A percentile compares a stretch with the other conserved stretches of the same genome.
Conservation (phyloP, 148 eudicot genomes). For the Silene conica region DNA sequence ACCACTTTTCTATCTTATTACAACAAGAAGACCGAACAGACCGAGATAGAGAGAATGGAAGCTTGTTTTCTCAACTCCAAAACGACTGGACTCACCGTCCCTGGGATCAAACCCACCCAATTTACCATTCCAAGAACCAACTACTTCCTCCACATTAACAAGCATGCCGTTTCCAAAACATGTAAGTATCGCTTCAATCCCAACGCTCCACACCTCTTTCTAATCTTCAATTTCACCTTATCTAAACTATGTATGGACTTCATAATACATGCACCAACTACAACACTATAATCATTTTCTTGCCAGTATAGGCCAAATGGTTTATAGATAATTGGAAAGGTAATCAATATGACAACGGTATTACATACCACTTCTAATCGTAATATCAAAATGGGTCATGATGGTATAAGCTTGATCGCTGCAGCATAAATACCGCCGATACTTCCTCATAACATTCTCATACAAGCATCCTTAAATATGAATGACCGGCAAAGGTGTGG, state of each 20-base stretch:
- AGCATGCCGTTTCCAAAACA: slow-evolving; percentile 29
- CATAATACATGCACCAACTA: neutral
- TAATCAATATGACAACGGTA: neutral
- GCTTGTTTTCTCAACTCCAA: slow-evolving; percentile 70
- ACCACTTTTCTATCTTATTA: neutral
- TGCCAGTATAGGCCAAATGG: neutral
- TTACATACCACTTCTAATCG: too few relatives aligned
- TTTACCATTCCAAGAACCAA: slow-evolving; percentile 20
- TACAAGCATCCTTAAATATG: too few relatives aligned
- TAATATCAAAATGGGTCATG: too few relatives aligned
- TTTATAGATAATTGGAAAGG: neutral
- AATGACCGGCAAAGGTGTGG: neutral
- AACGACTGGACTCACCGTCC: slow-evolving; percentile 30
- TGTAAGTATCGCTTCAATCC: slow-evolving; percentile 37
- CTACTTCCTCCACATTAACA: slow-evolving; percentile 24
- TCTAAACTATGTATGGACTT: too few relatives aligned
- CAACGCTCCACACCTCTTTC: neutral
- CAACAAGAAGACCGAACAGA: neutral
- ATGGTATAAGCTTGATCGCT: too few relatives aligned
- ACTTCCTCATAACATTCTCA: too few relatives aligned
- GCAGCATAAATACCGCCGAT: too few relatives aligned
- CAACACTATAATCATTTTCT: neutral
- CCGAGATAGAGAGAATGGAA: slow-evolving; percentile 38
- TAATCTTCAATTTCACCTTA: too few relatives aligned
- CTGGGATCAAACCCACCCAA: slow-evolving; percentile 31